Conservation (phyloP, 2,329 filamentous ascomycete genomes). For the Beauveria sp. region DNA sequence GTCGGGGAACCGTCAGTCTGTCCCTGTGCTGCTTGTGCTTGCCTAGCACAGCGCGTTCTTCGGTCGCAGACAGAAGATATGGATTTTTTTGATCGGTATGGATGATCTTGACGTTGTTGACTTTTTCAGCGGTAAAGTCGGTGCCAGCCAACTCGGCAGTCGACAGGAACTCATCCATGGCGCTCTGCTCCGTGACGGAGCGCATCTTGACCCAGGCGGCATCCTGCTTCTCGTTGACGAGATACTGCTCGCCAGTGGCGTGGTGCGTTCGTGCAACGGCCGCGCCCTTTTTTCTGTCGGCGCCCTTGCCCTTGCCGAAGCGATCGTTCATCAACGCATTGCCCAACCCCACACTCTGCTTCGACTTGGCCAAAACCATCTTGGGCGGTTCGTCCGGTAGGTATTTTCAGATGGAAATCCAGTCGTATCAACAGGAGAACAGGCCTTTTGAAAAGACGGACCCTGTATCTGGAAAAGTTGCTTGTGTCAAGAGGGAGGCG, state of each 20-base stretch:
- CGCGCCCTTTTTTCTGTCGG: constrained; percentile 64
- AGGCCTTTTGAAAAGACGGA: background rate
- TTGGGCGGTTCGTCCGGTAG: constrained; percentile 22
- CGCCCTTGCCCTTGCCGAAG: constrained; percentile 86
- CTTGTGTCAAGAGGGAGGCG: constrained; percentile 7
- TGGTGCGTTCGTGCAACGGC: constrained; percentile 61
- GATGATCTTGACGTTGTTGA: constrained; percentile 98
- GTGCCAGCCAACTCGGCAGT: constrained; percentile 97
- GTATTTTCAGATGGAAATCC: background rate
- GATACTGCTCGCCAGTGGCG: constrained; percentile 78
- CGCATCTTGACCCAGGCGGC: constrained; percentile 99
- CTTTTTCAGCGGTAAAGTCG: constrained; percentile 97
- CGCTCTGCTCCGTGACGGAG: constrained; percentile 93
- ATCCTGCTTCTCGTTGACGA: constrained; percentile 84
- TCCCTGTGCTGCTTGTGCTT: constrained; percentile 78
- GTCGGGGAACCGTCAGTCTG: constrained; percentile 77
- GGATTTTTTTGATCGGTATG: constrained; percentile 95
- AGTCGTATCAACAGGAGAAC: background rate
- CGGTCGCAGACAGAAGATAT: constrained; percentile 75
- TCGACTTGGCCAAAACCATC: constrained; percentile 74
- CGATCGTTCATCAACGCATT: constrained; percentile 98
- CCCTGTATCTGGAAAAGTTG: background rate
- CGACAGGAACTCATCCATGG: constrained; percentile 90
- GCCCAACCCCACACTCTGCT: constrained; percentile 88
- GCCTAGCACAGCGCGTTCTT: constrained; percentile 68